Evolutionary conservation across 2,329 filamentous ascomycete genomes (phyloP).

Genomic region (Endocalyx cinctus): DNA sequence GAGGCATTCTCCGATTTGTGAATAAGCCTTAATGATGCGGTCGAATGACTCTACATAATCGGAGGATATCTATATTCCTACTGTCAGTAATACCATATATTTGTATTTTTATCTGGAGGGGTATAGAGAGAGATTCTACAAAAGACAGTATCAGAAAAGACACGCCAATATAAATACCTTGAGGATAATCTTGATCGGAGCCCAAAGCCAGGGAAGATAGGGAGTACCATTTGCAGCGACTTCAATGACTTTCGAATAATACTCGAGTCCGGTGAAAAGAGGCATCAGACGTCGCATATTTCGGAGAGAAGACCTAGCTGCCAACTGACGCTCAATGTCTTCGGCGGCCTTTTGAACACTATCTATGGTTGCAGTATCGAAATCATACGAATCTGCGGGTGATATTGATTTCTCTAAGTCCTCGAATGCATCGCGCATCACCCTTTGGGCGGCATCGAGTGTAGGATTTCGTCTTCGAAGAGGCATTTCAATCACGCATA

Average conservation of each 20-base stretch:
- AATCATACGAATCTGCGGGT: constrained; percentile 2
- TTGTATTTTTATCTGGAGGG: too few relatives aligned
- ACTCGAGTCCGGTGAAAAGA: constrained; percentile 29
- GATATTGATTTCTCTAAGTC: constrained; percentile 4
- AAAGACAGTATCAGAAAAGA: too few relatives aligned
- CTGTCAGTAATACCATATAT: too few relatives aligned
- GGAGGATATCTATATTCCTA: too few relatives aligned
- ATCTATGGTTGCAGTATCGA: constrained; percentile 1
- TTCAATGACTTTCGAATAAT: constrained; percentile 32
- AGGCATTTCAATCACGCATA: too few relatives aligned
- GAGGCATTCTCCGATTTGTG: constrained; percentile 32
- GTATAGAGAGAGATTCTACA: too few relatives aligned
- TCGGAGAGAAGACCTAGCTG: constrained; percentile 20
- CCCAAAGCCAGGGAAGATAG: constrained; percentile 35
- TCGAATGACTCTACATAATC: constrained; percentile 28
- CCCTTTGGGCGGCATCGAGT: too few relatives aligned
- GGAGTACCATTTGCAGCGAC: constrained; percentile 35
- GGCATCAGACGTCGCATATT: constrained; percentile 33
- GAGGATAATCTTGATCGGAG: constrained; percentile 29
- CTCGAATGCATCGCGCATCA: constrained; percentile 6
- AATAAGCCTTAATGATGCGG: constrained; percentile 25
- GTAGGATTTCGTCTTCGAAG: too few relatives aligned
- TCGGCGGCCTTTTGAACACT: not conserved
- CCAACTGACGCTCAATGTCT: constrained; percentile 6
- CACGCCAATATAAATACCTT: too few relatives aligned